Evolutionary conservation across 192 early-diverging fungal genomes (phyloP).

Genomic region (Backusella tarrabulga): DNA sequence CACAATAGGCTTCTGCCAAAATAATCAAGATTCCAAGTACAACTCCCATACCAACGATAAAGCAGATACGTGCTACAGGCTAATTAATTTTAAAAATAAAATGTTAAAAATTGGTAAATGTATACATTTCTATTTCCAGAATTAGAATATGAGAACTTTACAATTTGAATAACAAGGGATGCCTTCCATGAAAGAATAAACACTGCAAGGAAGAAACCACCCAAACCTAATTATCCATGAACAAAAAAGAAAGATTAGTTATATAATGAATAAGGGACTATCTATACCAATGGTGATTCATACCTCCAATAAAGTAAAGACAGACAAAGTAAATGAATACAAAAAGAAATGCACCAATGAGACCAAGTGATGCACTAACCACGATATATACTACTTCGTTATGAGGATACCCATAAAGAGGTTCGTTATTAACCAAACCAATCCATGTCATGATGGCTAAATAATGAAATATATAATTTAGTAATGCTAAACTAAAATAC

Average conservation of each 20-base stretch:
- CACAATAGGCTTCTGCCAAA: conserved; percentile 31
- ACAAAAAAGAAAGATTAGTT: neutral
- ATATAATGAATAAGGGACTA: neutral
- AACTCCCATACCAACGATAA: conserved; percentile 39
- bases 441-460: conserved; percentile 40
- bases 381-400: conserved; percentile 29
- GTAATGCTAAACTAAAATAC: neutral
- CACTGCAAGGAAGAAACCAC: conserved; percentile 36
- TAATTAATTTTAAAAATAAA: neutral
- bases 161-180: conserved; percentile 31
- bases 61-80: conserved; percentile 38
- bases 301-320: conserved; percentile 55
- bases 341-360: conserved; percentile 33
- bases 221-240: conserved; percentile 6
- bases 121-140: neutral
- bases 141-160: conserved; percentile 10
- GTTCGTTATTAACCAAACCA: conserved; percentile 35
- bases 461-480: neutral
- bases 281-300: neutral
- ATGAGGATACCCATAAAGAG: conserved; percentile 28
- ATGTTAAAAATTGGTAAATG: neutral
- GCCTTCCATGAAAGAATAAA: conserved; percentile 38
- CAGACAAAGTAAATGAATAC: conserved; percentile 55
- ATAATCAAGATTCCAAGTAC: conserved; percentile 29
- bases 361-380: conserved; percentile 30